Conservation (phyloP, 352 stramenopile species). For the Globisporangium takayamanum region DNA sequence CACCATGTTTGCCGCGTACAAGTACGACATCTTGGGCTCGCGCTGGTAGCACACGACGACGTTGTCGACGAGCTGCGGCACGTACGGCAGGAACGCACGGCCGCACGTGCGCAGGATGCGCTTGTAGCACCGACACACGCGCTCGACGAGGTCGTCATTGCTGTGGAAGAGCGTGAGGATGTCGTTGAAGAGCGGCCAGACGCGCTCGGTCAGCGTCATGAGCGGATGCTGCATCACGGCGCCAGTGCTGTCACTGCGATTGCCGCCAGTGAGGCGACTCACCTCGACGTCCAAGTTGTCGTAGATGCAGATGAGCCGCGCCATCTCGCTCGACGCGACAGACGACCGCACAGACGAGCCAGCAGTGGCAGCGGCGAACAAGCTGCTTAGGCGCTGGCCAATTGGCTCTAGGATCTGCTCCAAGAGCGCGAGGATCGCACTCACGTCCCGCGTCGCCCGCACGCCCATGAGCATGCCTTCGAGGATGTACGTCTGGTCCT, state of each 20-base stretch:
- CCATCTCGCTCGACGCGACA: slow-evolving; percentile 51
- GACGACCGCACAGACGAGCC: slow-evolving; percentile 27
- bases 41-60: slow-evolving; percentile 66
- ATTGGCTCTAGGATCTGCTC: slow-evolving; percentile 68
- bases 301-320: slow-evolving; percentile 81
- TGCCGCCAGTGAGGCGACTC: slow-evolving; percentile 12
- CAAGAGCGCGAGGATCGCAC: slow-evolving; percentile 37
- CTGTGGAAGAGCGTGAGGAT: slow-evolving; percentile 64
- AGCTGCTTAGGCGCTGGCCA: slow-evolving; percentile 32
- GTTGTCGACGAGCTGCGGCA: slow-evolving; percentile 75
- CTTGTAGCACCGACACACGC: slow-evolving; percentile 83
- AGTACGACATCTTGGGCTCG: slow-evolving; percentile 80
- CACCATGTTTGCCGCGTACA: slow-evolving; percentile 80
- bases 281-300: slow-evolving; percentile 57
- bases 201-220: slow-evolving; percentile 63
- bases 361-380: slow-evolving; percentile 33
- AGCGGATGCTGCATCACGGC: slow-evolving; percentile 29
- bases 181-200: slow-evolving; percentile 80
- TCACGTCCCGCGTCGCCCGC: slow-evolving; percentile 36
- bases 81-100: slow-evolving; percentile 46
- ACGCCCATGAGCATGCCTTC: slow-evolving; percentile 71
- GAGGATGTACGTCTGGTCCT: slow-evolving; percentile 83
- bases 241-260: not conserved
- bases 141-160: slow-evolving; percentile 77
- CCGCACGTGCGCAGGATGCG: slow-evolving; percentile 76